A percentile compares a stretch with the other conserved stretches of the same genome.
Evolutionary conservation across 75 land plant species (phyloP).

Genomic region (Pinus tabuliformis): DNA sequence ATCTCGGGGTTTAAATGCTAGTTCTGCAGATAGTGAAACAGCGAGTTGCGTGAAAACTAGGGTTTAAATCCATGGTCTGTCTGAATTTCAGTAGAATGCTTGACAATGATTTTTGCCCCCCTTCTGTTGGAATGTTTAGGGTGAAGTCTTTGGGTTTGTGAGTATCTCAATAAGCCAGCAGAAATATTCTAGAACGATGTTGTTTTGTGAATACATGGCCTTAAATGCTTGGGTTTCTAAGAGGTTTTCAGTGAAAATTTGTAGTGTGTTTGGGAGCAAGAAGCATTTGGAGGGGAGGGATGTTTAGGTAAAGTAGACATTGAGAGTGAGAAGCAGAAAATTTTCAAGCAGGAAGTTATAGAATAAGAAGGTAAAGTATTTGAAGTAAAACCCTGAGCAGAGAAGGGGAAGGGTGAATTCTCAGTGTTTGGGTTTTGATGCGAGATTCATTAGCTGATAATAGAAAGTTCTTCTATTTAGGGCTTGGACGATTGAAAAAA

Average conservation of each 20-base stretch:
- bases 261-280: no score
- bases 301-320: no score
- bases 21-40: no score
- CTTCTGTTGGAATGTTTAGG: neutral
- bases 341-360: neutral
- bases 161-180: neutral
- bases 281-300: no score
- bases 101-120: neutral
- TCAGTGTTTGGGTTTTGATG: neutral
- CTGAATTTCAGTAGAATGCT: neutral
- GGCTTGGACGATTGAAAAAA: neutral
- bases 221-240: no score
- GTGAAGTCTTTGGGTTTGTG: neutral
- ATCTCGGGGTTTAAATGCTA: neutral
- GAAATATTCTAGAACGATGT: no score
- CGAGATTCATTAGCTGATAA: neutral
- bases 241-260: neutral
- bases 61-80: neutral
- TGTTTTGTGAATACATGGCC: no score
- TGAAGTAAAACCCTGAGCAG: neutral
- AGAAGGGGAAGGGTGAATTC: neutral
- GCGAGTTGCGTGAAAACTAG: no score
- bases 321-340: neutral
- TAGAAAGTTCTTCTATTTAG: neutral
- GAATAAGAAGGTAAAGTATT: neutral